Evolutionary conservation across 345 rosid genomes (phyloP).

Genomic region (Lepidium africanum): DNA sequence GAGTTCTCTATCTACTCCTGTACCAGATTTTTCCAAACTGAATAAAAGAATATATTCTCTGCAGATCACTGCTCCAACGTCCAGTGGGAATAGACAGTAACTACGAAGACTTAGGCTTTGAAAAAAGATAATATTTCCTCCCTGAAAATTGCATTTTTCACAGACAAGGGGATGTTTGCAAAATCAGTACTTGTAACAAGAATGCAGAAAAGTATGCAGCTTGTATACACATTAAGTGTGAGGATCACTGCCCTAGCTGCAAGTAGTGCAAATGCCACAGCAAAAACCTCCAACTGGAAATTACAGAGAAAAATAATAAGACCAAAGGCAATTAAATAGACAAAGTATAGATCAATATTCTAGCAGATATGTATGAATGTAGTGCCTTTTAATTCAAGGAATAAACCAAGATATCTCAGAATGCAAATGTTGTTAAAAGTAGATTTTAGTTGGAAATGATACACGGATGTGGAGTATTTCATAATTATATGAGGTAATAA

Average conservation of each 20-base stretch:
- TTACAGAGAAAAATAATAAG: conserved; percentile 1
- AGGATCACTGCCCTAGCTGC: conserved; percentile 93
- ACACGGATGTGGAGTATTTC: background rate
- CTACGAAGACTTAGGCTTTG: conserved; percentile 81
- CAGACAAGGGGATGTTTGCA: background rate
- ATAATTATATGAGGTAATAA: background rate
- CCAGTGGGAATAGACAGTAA: conserved; percentile 81
- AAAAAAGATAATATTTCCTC: conserved; percentile 87
- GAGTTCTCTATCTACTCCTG: conserved; percentile 21
- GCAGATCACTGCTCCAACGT: conserved; percentile 73
- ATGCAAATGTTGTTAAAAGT: background rate
- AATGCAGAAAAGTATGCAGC: background rate
- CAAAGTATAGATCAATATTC: background rate
- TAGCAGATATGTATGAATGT: background rate
- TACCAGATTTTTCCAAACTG: background rate
- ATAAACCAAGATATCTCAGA: background rate
- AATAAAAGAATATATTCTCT: background rate
- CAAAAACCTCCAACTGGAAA: conserved; percentile 88
- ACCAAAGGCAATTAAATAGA: background rate
- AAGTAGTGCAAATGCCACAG: conserved; percentile 94
- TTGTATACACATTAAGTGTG: conserved; percentile 52
- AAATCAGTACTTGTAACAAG: background rate
- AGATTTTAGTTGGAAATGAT: background rate
- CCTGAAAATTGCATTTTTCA: conserved; percentile 37
- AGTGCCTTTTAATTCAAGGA: background rate